Conservation (phyloP, 2,329 filamentous ascomycete species). For the Beauveria asiatica region DNA sequence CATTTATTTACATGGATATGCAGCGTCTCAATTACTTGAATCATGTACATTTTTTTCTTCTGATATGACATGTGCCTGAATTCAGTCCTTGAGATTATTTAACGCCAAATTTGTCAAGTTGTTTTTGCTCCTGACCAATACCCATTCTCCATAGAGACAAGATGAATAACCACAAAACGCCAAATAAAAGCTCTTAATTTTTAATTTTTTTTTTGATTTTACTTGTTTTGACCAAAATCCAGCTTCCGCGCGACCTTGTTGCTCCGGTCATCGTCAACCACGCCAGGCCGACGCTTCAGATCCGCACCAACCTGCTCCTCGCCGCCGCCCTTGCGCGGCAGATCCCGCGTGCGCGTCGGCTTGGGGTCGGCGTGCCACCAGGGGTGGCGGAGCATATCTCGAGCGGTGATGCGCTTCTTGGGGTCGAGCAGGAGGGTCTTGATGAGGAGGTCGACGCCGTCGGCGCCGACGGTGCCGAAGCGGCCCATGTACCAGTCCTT, state of each 20-base stretch:
- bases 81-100: background rate
- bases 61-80: too few species aligned
- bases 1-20: background rate
- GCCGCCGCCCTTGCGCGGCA: slow-evolving; percentile 69
- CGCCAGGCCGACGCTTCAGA: slow-evolving; percentile 61
- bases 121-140: background rate
- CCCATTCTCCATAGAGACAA: background rate
- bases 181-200: background rate
- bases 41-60: background rate
- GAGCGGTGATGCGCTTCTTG: slow-evolving; percentile 69
- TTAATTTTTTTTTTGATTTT: too few species aligned
- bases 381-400: slow-evolving; percentile 67
- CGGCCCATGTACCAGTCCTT: slow-evolving; percentile 64
- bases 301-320: slow-evolving; percentile 73
- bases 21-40: background rate
- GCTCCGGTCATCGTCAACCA: slow-evolving; percentile 58
- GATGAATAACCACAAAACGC: background rate
- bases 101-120: background rate
- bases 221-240: slow-evolving; percentile 51
- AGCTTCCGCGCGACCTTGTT: slow-evolving; percentile 76
- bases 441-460: slow-evolving; percentile 83
- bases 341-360: slow-evolving; percentile 71
- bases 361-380: slow-evolving; percentile 83
- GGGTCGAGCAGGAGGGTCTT: slow-evolving; percentile 80
- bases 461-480: slow-evolving; percentile 71